phyloP scores from a whole-genome alignment of 768 basidiomycete genomes.

The Trametopsis cervina region DNA sequence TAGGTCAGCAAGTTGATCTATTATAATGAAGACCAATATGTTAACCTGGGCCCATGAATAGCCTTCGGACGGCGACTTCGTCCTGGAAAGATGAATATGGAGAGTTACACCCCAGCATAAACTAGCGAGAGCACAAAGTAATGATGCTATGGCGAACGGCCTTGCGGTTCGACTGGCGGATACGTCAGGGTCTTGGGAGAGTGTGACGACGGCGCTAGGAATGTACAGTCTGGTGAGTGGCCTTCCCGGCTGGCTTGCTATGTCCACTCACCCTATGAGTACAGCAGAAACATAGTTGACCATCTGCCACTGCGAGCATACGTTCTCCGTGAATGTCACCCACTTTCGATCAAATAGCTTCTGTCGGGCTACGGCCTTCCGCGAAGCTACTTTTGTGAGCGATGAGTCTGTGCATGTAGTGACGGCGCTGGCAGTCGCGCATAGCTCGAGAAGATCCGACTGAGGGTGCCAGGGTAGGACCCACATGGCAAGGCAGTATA shows the following conservation, averaged over 20 bases:
- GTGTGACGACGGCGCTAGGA: constrained; percentile 1
- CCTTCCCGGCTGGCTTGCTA: background rate
- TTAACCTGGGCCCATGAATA: background rate
- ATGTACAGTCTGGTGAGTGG: background rate
- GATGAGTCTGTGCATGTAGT: no score
- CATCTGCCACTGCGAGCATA: constrained; percentile 1
- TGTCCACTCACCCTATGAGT: constrained; percentile 3
- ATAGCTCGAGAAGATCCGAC: no score
- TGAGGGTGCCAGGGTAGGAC: no score
- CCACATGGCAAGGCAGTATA: no score
- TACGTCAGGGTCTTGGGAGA: constrained; percentile 5
- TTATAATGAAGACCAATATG: background rate
- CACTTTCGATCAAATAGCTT: constrained; percentile 6
- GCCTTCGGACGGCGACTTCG: background rate
- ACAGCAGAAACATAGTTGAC: constrained; percentile 6
- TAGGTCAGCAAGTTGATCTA: background rate
- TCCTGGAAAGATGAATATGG: background rate
- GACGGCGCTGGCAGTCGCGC: no score
- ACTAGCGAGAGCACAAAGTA: constrained; percentile 4
- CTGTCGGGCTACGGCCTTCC: no score
- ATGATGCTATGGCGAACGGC: background rate
- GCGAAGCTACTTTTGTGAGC: no score
- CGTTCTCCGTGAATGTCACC: background rate
- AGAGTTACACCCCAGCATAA: constrained; percentile 1
- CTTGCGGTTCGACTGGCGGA: background rate